Conservation (phyloP, 139 green algal genomes). For the Zygnema circumcarinatum region DNA sequence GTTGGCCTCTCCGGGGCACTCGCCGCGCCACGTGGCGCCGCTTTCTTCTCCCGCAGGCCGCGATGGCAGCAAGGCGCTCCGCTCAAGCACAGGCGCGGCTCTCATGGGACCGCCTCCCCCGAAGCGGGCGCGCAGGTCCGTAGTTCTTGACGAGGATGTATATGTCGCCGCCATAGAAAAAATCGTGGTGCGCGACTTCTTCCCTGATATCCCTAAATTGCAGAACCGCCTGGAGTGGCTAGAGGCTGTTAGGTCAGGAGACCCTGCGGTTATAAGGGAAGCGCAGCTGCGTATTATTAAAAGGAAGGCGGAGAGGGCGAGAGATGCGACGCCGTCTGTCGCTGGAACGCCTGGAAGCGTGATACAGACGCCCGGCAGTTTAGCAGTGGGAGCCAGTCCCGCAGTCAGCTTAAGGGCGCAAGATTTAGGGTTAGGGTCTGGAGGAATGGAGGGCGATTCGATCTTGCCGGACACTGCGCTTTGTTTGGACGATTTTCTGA, state of each 20-base stretch:
- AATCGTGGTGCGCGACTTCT: slow-evolving; percentile 94
- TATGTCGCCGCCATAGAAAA: slow-evolving; percentile 71
- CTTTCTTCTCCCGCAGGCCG: neutral
- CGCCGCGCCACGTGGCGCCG: slow-evolving; percentile 40
- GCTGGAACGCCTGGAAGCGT: slow-evolving; percentile 10
- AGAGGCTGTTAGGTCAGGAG: slow-evolving; percentile 76
- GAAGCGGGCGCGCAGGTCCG: neutral
- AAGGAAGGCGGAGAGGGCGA: slow-evolving; percentile 60
- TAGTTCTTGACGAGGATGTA: slow-evolving; percentile 51
- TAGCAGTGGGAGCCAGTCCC: slow-evolving; percentile 45
- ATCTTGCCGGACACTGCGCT: slow-evolving; percentile 30
- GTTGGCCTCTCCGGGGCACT: slow-evolving; percentile 48
- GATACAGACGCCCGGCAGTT: slow-evolving; percentile 2
- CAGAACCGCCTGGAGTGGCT: slow-evolving; percentile 86
- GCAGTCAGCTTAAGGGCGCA: slow-evolving; percentile 31
- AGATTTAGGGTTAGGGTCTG: slow-evolving; percentile 5
- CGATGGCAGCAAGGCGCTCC: neutral
- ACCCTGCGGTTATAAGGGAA: slow-evolving; percentile 70
- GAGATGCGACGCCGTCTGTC: slow-evolving; percentile 34
- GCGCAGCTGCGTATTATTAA: slow-evolving; percentile 82
- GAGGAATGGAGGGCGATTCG: neutral
- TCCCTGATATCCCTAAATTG: slow-evolving; percentile 86
- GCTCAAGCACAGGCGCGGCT: neutral
- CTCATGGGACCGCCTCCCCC: slow-evolving; percentile 40
- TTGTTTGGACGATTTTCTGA: slow-evolving; percentile 59